Evolutionary conservation across 176 grass and related monocot species (phyloP).

Genomic region (Dendrocalamus sinicus): DNA sequence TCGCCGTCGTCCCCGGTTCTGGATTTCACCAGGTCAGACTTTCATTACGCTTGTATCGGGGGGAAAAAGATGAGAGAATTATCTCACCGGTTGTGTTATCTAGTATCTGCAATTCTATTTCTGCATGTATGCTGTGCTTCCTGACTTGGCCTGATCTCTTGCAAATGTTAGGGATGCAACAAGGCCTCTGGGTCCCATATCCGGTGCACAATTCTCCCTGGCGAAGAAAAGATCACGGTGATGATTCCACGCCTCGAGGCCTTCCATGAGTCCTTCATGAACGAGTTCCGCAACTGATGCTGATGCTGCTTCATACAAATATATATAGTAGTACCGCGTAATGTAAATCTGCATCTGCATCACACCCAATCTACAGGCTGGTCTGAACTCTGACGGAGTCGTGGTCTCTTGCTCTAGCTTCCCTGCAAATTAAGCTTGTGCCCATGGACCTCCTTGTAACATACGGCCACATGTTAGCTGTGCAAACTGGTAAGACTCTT

Average conservation of each 20-base stretch:
- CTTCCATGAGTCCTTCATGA: constrained; percentile 84
- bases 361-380: not conserved
- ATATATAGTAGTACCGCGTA: not conserved
- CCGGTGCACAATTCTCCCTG: constrained; percentile 59
- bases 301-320: not conserved
- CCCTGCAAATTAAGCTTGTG: not conserved
- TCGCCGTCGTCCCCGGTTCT: constrained; percentile 69
- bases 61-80: not conserved
- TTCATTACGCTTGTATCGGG: not conserved
- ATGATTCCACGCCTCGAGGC: constrained; percentile 55
- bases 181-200: constrained; percentile 53
- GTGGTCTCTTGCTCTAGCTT: not conserved
- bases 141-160: not conserved
- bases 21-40: constrained; percentile 67
- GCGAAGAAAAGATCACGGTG: constrained; percentile 49
- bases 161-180: not conserved
- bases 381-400: not conserved
- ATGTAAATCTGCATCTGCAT: not conserved
- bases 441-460: not conserved
- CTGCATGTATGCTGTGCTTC: not conserved
- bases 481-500: not conserved
- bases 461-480: not conserved
- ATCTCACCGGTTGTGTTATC: not conserved
- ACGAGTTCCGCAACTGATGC: constrained; percentile 47
- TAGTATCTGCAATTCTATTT: too few species aligned